Percentiles rank a stretch among this genome's conserved stretches.
Evolutionary conservation across 1,139 yeast species (phyloP).

Genomic region (Tardiomyces digboiensis): DNA sequence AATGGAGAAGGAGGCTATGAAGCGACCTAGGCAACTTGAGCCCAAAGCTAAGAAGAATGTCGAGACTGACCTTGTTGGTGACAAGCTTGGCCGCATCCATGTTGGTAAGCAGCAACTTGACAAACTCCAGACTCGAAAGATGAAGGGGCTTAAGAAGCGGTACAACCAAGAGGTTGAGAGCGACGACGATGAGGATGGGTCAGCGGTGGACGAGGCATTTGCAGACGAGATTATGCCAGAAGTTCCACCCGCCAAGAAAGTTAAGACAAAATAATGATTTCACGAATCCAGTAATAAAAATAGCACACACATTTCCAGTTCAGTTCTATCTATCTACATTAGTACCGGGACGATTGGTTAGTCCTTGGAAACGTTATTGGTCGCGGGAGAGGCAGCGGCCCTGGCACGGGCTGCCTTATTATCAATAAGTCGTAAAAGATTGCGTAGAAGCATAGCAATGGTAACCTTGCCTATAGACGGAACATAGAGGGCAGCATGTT

Average conservation of each 20-base stretch:
- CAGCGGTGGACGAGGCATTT: slow-evolving; percentile 15
- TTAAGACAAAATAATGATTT: slow-evolving; percentile 10
- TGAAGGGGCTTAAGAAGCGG: slow-evolving; percentile 92
- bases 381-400: neutral
- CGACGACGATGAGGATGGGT: slow-evolving; percentile 36
- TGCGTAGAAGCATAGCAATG: slow-evolving; percentile 85
- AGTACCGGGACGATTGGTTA: too few relatives aligned
- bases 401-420: slow-evolving; percentile 33
- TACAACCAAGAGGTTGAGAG: slow-evolving; percentile 59
- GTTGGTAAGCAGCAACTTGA: slow-evolving; percentile 91
- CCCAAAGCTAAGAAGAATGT: slow-evolving; percentile 85
- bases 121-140: slow-evolving; percentile 90
- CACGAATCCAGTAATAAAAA: too few relatives aligned
- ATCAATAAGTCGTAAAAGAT: slow-evolving; percentile 68
- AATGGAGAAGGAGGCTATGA: slow-evolving; percentile 80
- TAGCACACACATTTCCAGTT: too few relatives aligned
- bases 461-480: slow-evolving; percentile 97
- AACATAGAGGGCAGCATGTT: slow-evolving; percentile 81
- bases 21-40: slow-evolving; percentile 73
- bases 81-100: slow-evolving; percentile 92
- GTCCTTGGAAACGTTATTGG: too few relatives aligned
- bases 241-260: slow-evolving; percentile 12
- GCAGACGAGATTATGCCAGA: slow-evolving; percentile 2
- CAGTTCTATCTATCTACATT: too few relatives aligned
- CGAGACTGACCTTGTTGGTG: slow-evolving; percentile 84